Percentiles rank a stretch among this genome's conserved stretches.
Conservation (phyloP, 805 yeast species). For the Cyberlindnera lachancei region DNA sequence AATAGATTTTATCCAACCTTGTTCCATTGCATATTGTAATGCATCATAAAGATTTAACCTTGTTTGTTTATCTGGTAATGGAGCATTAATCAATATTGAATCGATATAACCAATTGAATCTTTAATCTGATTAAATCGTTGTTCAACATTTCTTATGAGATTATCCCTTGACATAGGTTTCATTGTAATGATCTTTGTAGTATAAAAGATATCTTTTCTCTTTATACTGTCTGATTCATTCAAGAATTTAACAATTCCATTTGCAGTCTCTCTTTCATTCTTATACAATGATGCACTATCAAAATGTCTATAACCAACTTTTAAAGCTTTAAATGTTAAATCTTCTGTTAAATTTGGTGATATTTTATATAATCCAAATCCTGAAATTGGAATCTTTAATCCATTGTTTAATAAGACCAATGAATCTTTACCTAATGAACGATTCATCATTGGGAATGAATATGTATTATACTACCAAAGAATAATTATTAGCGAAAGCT, state of each 20-base stretch:
- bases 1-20: slow-evolving; percentile 52
- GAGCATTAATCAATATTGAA: slow-evolving; percentile 60
- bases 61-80: slow-evolving; percentile 37
- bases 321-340: slow-evolving; percentile 47
- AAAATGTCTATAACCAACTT: slow-evolving; percentile 63
- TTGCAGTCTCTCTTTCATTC: slow-evolving; percentile 50
- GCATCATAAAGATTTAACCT: slow-evolving; percentile 65
- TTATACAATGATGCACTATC: slow-evolving; percentile 66
- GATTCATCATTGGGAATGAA: no score
- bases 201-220: slow-evolving; percentile 58
- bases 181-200: slow-evolving; percentile 58
- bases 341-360: slow-evolving; percentile 35
- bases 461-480: no score
- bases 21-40: slow-evolving; percentile 62
- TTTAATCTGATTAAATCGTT: slow-evolving; percentile 43
- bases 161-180: slow-evolving; percentile 48
- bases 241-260: slow-evolving; percentile 44
- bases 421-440: slow-evolving; percentile 7
- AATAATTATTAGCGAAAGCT: no score
- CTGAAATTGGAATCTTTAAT: slow-evolving; percentile 53
- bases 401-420: slow-evolving; percentile 44
- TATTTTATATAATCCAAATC: slow-evolving; percentile 56
- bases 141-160: slow-evolving; percentile 46
- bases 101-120: slow-evolving; percentile 63
- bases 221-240: slow-evolving; percentile 41